Conservation (phyloP, 306 rosid genomes). For the Argentina anserina region DNA sequence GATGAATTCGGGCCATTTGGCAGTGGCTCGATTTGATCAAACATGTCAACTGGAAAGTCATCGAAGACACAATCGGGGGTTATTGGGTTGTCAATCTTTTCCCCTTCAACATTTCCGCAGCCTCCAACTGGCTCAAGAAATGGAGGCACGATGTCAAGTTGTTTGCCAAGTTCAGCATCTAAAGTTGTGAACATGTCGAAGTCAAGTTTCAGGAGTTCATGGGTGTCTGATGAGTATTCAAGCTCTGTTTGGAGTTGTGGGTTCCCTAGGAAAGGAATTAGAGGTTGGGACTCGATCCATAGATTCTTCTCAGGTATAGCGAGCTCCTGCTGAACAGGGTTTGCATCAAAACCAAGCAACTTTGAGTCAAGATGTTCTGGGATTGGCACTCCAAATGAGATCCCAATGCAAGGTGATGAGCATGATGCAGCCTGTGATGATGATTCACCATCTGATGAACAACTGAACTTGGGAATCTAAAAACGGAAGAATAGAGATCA, state of each 20-base stretch:
- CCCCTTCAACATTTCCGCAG: constrained; percentile 34
- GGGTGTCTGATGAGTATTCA: constrained; percentile 43
- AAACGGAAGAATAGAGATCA: not conserved
- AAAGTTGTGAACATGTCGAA: constrained; percentile 38
- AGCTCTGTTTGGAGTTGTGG: constrained; percentile 38
- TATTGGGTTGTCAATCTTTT: constrained; percentile 16
- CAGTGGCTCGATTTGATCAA: constrained; percentile 51
- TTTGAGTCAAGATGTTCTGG: constrained; percentile 50
- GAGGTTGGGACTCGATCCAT: constrained; percentile 25
- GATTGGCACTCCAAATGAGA: constrained; percentile 36
- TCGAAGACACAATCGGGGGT: constrained; percentile 50
- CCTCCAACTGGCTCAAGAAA: constrained; percentile 42
- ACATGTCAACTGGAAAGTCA: constrained; percentile 72
- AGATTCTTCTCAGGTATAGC: constrained; percentile 28
- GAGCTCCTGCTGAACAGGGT: constrained; percentile 34
- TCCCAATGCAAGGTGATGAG: constrained; percentile 33
- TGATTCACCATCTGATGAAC: constrained; percentile 63
- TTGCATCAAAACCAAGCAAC: constrained; percentile 22
- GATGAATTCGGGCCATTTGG: constrained; percentile 25
- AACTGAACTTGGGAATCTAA: constrained; percentile 53
- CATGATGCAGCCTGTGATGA: constrained; percentile 37
- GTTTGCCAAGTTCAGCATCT: constrained; percentile 41
- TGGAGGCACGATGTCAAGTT: constrained; percentile 32
- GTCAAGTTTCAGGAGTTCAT: constrained; percentile 36
- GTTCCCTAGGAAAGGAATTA: constrained; percentile 32